Conservation (phyloP, 305 asterid species). For the Fraxinus sp. region DNA sequence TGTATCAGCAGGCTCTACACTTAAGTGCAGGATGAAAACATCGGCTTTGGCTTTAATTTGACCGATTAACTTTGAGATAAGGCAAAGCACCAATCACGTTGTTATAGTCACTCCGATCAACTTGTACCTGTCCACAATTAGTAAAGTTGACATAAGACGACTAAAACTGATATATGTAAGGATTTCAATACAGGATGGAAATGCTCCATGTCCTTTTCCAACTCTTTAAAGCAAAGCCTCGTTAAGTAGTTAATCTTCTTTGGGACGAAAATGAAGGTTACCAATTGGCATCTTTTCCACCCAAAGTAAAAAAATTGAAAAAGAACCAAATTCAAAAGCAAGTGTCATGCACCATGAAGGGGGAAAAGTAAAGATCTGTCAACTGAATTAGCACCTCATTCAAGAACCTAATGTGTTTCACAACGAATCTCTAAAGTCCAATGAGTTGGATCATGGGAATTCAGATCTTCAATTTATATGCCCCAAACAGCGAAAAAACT, state of each 20-base stretch:
- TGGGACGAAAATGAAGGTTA: not conserved
- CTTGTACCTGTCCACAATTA: slow-evolving; percentile 61
- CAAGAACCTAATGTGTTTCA: not conserved
- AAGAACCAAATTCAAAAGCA: not conserved
- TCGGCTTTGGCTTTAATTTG: slow-evolving; percentile 50
- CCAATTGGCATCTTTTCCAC: not conserved
- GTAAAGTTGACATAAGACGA: not conserved
- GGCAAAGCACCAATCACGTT: slow-evolving; percentile 93
- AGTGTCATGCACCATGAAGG: not conserved
- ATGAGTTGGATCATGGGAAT: not conserved
- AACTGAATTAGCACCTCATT: not conserved
- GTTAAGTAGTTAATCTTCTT: not conserved
- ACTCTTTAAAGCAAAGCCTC: not conserved
- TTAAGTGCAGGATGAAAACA: not conserved
- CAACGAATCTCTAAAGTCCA: not conserved
- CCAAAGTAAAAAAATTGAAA: not conserved
- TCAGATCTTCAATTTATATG: not conserved
- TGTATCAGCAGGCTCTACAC: slow-evolving; percentile 31
- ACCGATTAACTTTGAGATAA: slow-evolving; percentile 78
- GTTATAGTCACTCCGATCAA: slow-evolving; percentile 81
- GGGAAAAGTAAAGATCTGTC: not conserved
- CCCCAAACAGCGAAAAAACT: not conserved
- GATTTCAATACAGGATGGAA: not conserved
- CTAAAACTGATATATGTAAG: not conserved
- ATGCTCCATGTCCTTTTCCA: not conserved